phyloP scores from a whole-genome alignment of 495 filamentous ascomycete species.

The Hypoxylon intermedium region DNA sequence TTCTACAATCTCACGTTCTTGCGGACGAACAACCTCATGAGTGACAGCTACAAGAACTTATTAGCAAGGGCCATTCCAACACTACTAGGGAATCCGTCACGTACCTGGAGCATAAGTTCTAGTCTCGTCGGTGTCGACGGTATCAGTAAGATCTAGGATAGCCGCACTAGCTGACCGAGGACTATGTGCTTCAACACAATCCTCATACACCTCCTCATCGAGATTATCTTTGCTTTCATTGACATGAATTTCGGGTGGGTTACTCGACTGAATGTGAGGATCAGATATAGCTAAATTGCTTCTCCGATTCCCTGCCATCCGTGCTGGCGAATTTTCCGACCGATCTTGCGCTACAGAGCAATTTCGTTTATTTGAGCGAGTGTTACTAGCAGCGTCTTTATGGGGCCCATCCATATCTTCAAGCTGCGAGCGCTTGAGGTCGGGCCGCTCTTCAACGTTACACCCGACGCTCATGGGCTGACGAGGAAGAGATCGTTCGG shows the following conservation, averaged over 20 bases:
- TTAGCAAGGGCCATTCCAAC: background rate
- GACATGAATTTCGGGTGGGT: background rate
- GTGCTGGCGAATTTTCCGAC: background rate
- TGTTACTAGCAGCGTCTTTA: no score
- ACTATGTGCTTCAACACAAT: background rate
- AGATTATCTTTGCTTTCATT: background rate
- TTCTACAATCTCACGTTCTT: conserved; percentile 56
- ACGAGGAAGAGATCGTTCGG: no score
- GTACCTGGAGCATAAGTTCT: conserved; percentile 42
- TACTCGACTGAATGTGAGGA: background rate
- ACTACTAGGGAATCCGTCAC: background rate
- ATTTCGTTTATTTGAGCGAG: no score
- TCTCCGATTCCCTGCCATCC: background rate
- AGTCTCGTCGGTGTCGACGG: conserved; percentile 25
- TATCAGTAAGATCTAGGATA: background rate
- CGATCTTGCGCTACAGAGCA: no score
- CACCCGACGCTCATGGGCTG: no score
- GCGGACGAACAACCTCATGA: conserved; percentile 58
- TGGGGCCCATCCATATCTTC: no score
- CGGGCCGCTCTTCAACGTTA: no score
- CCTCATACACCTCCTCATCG: background rate
- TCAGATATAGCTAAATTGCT: background rate
- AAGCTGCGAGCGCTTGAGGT: no score
- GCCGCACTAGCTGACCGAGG: no score
- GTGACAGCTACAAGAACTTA: conserved; percentile 52